phyloP scores from a whole-genome alignment of 768 basidiomycete species.

The Tylopilus sp. region DNA sequence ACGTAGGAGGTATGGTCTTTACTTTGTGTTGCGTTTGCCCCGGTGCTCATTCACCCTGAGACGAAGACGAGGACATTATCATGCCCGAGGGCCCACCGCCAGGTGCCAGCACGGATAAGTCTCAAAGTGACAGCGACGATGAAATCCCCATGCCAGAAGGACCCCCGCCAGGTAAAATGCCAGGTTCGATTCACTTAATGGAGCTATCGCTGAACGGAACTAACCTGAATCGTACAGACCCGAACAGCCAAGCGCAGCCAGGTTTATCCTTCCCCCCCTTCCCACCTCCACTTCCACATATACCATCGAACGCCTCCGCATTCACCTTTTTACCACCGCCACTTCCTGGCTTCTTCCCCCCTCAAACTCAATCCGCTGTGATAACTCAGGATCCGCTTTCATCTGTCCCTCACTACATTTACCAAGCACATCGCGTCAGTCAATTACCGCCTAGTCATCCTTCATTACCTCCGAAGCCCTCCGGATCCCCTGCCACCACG shows the following conservation, averaged over 20 bases:
- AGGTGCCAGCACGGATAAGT: slow-evolving; percentile 35
- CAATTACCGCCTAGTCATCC: slow-evolving; percentile 38
- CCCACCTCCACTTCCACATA: slow-evolving; percentile 24
- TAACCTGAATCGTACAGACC: slow-evolving; percentile 8
- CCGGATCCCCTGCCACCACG: slow-evolving; percentile 23
- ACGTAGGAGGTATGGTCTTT: slow-evolving; percentile 40
- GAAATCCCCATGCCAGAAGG: slow-evolving; percentile 90
- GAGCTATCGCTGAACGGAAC: not conserved
- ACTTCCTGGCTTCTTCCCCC: slow-evolving; percentile 67
- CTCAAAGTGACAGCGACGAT: slow-evolving; percentile 61
- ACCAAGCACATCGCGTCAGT: slow-evolving; percentile 63
- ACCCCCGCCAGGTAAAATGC: slow-evolving; percentile 49
- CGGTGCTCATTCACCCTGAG: slow-evolving; percentile 5
- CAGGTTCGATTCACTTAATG: slow-evolving; percentile 15
- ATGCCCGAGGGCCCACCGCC: slow-evolving; percentile 66
- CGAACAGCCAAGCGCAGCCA: slow-evolving; percentile 1
- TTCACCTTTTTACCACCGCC: slow-evolving; percentile 34
- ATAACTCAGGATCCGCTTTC: slow-evolving; percentile 75
- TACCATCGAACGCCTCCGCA: slow-evolving; percentile 18
- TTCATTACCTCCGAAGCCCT: slow-evolving; percentile 43
- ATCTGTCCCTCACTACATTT: slow-evolving; percentile 73
- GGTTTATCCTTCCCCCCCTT: slow-evolving; percentile 6
- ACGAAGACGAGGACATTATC: slow-evolving; percentile 55
- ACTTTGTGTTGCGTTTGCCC: not conserved
- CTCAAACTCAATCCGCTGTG: slow-evolving; percentile 46